Evolutionary conservation across 1,284 basidiomycete species (phyloP), one percentile per base, ranked within the genome.

Genomic region (Cutaneotrichosporon sp.): DNA sequence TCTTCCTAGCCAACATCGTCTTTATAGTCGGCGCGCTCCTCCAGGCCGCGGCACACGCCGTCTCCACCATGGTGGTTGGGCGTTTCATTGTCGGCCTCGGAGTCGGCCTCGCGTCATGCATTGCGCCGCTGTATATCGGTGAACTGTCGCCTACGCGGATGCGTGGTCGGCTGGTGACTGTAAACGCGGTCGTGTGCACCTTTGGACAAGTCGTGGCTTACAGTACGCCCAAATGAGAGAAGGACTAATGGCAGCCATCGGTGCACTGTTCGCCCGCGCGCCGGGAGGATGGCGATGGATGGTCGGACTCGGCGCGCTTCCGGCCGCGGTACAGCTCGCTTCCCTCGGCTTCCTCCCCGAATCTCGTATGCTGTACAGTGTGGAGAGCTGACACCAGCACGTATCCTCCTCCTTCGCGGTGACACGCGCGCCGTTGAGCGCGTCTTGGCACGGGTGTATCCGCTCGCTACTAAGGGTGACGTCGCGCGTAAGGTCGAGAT

Each of bases 71-170:
- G 89, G 86, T 91, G 60, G 86, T 86, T 6, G 86, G 89, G 9
- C 85, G 90, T 36, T 89, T 92, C 64, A 89, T 89, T 30, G 90
- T 89, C 32, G 73, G 74, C 9, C 77, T 81, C 30, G 81, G 81
- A 4, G 82, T 82, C 26, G 82, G 81, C 0, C 80, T 90, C 1
- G 89, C 90, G n/a, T 86, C 88, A 7, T 91, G 90, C 71, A 86
- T 90, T 58, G 88, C 89, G 0, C 90, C 90, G 3, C 82, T 92
- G 5, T 92, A 92, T 75, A 91, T 93, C 61, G 89, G 90, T 72
- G 91, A 92, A 76, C 84, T 92, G 30, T 87, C 89, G 0, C 90
- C 90, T 0, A 90, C 89, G 4, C 82, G 85, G 36, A 83, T 90
- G 50, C 84, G 90, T 16, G 91, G 90, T 0, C 82, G 89, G 34